phyloP scores from a whole-genome alignment of 345 rosid species.

The Salix purpurea region DNA sequence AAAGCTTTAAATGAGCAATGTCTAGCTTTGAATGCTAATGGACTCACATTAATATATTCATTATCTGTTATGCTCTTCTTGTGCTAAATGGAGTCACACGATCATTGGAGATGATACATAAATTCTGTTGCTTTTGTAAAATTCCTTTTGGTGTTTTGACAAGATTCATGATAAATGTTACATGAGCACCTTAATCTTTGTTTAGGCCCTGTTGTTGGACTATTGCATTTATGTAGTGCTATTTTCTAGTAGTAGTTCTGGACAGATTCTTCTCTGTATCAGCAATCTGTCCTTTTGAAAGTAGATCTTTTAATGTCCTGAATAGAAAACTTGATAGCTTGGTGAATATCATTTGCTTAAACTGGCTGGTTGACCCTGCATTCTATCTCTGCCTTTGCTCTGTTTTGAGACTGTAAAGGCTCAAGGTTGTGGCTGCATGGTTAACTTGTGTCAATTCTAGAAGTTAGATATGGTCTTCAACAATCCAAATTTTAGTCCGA shows the following conservation, averaged over 20 bases:
- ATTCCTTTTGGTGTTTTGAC: background rate
- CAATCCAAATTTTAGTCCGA: background rate
- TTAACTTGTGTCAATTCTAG: background rate
- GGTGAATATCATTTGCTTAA: background rate
- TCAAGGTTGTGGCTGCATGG: too few species aligned
- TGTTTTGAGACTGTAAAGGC: too few species aligned
- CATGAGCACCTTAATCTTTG: background rate
- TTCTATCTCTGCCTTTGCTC: background rate
- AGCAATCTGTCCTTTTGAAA: too few species aligned
- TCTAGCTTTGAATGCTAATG: constrained; percentile 49
- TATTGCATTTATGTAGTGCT: too few species aligned
- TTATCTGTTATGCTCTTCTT: constrained; percentile 17
- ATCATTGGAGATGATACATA: constrained; percentile 19
- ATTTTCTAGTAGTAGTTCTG: too few species aligned
- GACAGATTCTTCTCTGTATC: too few species aligned
- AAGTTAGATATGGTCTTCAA: background rate
- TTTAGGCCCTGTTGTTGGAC: too few species aligned
- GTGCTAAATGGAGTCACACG: constrained; percentile 10
- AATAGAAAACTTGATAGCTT: background rate
- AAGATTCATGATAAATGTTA: background rate
- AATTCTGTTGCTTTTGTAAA: background rate
- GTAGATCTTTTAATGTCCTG: background rate
- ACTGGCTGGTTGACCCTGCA: background rate
- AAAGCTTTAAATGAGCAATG: constrained; percentile 28
- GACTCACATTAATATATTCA: constrained; percentile 28